Conservation (phyloP, 106 monocot genomes). For the Dendrobium officinale region DNA sequence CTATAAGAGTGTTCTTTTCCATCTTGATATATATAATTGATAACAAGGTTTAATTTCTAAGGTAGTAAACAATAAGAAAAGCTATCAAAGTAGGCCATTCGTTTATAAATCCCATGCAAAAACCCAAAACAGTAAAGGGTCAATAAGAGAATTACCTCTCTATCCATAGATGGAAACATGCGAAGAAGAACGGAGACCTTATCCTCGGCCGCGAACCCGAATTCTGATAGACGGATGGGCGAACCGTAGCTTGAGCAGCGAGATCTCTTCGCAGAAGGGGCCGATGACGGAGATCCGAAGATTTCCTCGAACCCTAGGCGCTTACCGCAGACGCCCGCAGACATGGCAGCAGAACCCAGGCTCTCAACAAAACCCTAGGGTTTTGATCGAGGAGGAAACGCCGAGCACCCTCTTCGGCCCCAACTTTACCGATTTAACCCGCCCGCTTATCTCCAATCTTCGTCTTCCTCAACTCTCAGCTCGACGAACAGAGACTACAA, state of each 20-base stretch:
- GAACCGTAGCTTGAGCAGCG: constrained; percentile 27
- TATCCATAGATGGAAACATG: constrained; percentile 54
- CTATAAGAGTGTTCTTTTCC: background rate
- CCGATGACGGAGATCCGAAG: constrained; percentile 56
- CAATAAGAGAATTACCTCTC: constrained; percentile 23
- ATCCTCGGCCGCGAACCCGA: constrained; percentile 34
- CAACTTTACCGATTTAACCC: background rate
- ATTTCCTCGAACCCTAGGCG: constrained; percentile 76
- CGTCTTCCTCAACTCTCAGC: background rate
- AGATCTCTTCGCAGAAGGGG: constrained; percentile 42
- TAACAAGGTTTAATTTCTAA: background rate
- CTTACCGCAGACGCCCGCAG: constrained; percentile 83
- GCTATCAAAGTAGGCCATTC: background rate
- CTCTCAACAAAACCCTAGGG: constrained; percentile 21
- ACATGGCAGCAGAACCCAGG: constrained; percentile 49
- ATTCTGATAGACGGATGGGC: constrained; percentile 15
- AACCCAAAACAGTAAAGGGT: background rate
- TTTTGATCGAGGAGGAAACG: constrained; percentile 10
- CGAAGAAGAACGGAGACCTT: constrained; percentile 32
- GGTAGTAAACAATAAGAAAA: background rate
- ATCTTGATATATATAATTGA: background rate
- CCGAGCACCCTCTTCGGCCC: background rate
- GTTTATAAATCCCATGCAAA: background rate
- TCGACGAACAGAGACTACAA: background rate
- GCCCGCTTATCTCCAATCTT: no score